Conservation (phyloP, 1,139 yeast species). For the Hyphopichia fennica region DNA sequence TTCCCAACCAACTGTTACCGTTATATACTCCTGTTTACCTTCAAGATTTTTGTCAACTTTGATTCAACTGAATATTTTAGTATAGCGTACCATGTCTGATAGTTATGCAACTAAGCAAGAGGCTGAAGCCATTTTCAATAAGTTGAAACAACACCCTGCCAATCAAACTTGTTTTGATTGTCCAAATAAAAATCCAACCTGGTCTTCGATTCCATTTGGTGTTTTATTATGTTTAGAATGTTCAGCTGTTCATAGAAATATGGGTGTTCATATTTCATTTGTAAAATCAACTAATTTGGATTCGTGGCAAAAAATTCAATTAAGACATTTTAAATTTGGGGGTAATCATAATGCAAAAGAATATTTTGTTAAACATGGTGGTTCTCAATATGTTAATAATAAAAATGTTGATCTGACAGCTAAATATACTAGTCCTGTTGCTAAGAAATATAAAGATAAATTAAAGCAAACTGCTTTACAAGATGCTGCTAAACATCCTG, state of each 20-base stretch:
- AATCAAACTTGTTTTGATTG: conserved; percentile 80
- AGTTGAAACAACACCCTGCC: conserved; percentile 63
- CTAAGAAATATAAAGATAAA: conserved; percentile 75
- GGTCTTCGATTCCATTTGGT: conserved; percentile 54
- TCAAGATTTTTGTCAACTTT: background rate
- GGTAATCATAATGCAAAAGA: conserved; percentile 88
- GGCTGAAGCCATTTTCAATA: conserved; percentile 56
- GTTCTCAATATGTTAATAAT: conserved; percentile 57
- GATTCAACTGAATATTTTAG: background rate
- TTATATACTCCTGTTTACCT: no score
- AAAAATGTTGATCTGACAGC: conserved; percentile 62
- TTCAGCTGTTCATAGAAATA: conserved; percentile 49
- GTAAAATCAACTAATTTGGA: conserved; percentile 92
- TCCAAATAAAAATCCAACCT: conserved; percentile 50
- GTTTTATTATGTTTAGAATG: conserved; percentile 50
- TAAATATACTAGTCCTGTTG: conserved; percentile 80
- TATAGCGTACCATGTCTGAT: conserved; percentile 36
- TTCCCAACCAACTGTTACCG: no score
- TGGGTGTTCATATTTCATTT: conserved; percentile 51
- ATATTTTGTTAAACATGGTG: conserved; percentile 81
- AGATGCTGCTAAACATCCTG: conserved; percentile 72
- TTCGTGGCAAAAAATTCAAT: conserved; percentile 83
- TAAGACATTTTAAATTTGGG: conserved; percentile 88
- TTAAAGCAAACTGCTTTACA: conserved; percentile 64
- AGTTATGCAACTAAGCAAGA: conserved; percentile 64